These are phyloP conservation scores for Boletus sp. DNA, from an alignment of 768 basidiomycete species.

Conservation along the genomic window DNA sequence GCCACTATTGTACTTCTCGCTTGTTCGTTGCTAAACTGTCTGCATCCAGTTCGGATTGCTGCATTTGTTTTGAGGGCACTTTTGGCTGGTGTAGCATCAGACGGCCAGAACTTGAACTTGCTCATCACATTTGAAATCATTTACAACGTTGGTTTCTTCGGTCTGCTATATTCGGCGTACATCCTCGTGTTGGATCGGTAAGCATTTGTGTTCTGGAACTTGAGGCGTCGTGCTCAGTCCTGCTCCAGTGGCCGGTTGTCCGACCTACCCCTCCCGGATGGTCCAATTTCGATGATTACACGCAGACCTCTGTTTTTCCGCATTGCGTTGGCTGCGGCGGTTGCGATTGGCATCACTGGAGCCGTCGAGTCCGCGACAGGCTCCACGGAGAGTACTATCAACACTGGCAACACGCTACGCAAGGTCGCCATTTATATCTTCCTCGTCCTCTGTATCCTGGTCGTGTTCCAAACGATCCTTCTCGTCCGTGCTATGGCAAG, in stretches of 20 bases:
- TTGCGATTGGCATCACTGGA: constrained; percentile 27
- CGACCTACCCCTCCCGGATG: constrained; percentile 23
- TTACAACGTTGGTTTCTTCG: constrained; percentile 38
- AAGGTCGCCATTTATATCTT: constrained; percentile 28
- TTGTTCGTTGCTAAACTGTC: not conserved
- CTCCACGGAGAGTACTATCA: constrained; percentile 3
- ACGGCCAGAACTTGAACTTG: constrained; percentile 20
- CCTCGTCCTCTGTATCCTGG: constrained; percentile 26
- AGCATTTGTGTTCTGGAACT: not conserved
- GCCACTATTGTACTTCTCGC: not conserved
- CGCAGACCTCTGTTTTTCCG: constrained; percentile 26
- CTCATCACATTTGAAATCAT: constrained; percentile 31
- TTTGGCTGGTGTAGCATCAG: constrained; percentile 24
- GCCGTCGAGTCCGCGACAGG: constrained; percentile 17
- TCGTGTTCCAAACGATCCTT: constrained; percentile 26
- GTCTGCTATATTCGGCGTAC: constrained; percentile 35
- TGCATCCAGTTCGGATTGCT: constrained; percentile 26
- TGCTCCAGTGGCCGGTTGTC: constrained; percentile 19
- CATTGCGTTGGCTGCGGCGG: constrained; percentile 21
- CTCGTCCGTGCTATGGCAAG: constrained; percentile 14
- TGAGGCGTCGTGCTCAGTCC: not conserved
- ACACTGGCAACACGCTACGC: constrained; percentile 22
- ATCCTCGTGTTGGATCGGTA: constrained; percentile 34
- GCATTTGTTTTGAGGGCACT: constrained; percentile 32
- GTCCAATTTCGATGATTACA: constrained; percentile 21